Base-by-base conservation (phyloP, 2,329 filamentous ascomycete species). In the Orbilia javanica region DNA sequence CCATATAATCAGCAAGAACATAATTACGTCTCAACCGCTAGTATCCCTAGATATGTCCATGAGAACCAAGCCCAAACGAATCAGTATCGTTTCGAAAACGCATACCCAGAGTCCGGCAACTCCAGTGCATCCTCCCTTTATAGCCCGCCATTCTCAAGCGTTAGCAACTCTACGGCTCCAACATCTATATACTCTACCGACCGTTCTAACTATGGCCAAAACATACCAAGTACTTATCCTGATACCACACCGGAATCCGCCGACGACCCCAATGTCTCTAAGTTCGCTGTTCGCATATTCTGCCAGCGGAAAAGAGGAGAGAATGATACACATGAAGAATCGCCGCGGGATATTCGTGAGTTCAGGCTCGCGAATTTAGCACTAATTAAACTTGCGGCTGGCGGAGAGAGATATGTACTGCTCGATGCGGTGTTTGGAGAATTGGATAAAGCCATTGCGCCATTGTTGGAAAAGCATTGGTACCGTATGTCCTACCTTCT, bases 381-480 rank as follows among this genome's bases (percentile, higher is more conserved):
- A 15, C 50, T 77, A 8, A 77, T 77, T 8, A 77, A 77, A 13
- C 60, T 77, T 39, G 48, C 39, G 1, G 73, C 66, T 5, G 73
- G 73, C 15, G 60, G 60, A 13, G 20, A 71, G 66, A 34, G 73
- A 52, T 70, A 77, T 55, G 73, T 77, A 4, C 25, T 77, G 18
- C 62, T 77, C 3, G 73, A 77, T 46, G 73, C 67, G 25, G 73
- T 77, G 39, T 71, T 77, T 44, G 73, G 73, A 42, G 73, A 77
- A 52, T 39, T 77, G 66, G 73, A 77, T 46, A 50, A 77, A 25
- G 48, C 60, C 11, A 71, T 77, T 20, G 73, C 73, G 3, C 66
- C 73, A 25, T 42, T 77, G 52, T 52, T 77, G 22, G 73, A 77
- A 42, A 77, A 77, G 52, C 73, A 77, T 53, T 77, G 73, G 73